Evolutionary conservation across 1,284 basidiomycete genomes (phyloP).

Genomic region (Apiotrichum veenhuisii): DNA sequence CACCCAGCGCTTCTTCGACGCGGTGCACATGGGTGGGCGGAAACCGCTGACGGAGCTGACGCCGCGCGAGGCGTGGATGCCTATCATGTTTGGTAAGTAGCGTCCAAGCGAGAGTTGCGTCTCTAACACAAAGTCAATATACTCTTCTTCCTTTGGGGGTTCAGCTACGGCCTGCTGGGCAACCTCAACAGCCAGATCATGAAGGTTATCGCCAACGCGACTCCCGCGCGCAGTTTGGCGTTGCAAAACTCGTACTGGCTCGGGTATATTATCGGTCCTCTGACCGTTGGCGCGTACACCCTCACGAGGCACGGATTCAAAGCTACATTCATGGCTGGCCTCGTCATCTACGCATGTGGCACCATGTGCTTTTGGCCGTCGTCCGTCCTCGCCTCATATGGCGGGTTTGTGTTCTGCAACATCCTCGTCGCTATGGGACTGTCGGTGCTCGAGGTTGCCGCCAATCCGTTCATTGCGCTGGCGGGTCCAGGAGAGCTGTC

Average conservation of each 20-base stretch:
- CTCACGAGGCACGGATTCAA: conserved; percentile 44
- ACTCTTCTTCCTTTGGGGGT: conserved; percentile 49
- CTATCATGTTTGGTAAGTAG: conserved; percentile 40
- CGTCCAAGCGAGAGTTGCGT: neutral
- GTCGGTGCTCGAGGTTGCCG: conserved; percentile 42
- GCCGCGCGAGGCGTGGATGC: conserved; percentile 40
- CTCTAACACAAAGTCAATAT: conserved; percentile 29
- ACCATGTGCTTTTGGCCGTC: conserved; percentile 49
- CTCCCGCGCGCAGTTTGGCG: conserved; percentile 25
- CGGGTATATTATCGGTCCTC: conserved; percentile 41
- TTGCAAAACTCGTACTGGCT: conserved; percentile 45
- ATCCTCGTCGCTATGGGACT: conserved; percentile 43
- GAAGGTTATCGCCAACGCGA: conserved; percentile 26
- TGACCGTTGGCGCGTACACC: conserved; percentile 35
- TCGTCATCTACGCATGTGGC: conserved; percentile 42
- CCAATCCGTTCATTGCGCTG: conserved; percentile 48
- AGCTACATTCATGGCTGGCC: conserved; percentile 45
- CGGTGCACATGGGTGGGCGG: conserved; percentile 41
- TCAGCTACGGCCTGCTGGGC: conserved; percentile 46
- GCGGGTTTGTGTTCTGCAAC: conserved; percentile 47
- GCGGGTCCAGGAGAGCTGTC: conserved; percentile 44
- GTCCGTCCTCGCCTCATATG: conserved; percentile 39
- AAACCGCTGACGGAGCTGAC: conserved; percentile 42
- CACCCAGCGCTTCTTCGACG: conserved; percentile 43
- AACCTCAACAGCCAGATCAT: conserved; percentile 42